Evolutionary conservation across 768 basidiomycete genomes (phyloP).

Genomic region (Lactarius quietus): DNA sequence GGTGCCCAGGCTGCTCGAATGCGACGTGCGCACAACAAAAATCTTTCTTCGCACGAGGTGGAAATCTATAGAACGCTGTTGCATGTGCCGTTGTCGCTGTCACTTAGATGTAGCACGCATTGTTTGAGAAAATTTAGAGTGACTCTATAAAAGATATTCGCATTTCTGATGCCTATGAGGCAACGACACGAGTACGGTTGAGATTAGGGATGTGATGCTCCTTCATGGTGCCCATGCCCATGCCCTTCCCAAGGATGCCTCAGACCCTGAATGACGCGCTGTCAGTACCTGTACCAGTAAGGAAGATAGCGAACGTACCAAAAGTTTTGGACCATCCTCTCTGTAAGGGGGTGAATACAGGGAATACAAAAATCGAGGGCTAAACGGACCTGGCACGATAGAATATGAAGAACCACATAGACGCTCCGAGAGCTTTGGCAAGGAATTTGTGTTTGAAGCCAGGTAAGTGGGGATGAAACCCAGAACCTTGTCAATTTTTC

Average conservation of each 20-base stretch:
- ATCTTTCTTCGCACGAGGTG: constrained; percentile 82
- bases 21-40: constrained; percentile 84
- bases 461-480: constrained; percentile 88
- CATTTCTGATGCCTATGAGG: neutral
- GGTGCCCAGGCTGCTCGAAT: constrained; percentile 94
- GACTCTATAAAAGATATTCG: neutral
- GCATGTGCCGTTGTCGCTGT: neutral
- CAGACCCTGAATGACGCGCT: constrained; percentile 30
- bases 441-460: constrained; percentile 72
- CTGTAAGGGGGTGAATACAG: constrained; percentile 30
- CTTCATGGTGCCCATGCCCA: constrained; percentile 42
- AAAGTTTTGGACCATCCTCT: constrained; percentile 37
- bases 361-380: neutral
- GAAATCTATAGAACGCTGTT: constrained; percentile 33
- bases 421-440: constrained; percentile 81
- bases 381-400: constrained; percentile 81
- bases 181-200: neutral
- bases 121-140: neutral
- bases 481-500: constrained; percentile 46
- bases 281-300: neutral
- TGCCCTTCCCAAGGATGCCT: constrained; percentile 65
- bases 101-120: neutral
- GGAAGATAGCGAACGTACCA: constrained; percentile 29
- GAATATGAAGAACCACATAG: constrained; percentile 99
- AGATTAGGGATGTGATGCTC: constrained; percentile 39